Evolutionary conservation across 2,329 filamentous ascomycete genomes (phyloP).

Genomic region (Arthrobotrys conoides): DNA sequence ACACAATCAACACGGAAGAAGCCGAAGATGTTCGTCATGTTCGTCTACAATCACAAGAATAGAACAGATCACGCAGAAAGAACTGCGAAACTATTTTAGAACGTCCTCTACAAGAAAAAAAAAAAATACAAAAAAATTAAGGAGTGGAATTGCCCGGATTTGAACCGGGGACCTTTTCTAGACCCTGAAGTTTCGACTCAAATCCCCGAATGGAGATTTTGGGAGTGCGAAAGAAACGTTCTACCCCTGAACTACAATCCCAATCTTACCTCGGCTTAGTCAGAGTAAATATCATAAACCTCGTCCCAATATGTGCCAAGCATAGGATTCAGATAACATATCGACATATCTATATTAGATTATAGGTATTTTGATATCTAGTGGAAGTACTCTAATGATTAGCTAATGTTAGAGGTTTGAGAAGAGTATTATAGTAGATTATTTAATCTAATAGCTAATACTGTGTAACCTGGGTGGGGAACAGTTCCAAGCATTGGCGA

Average conservation of each 20-base stretch:
- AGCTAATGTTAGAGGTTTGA: too few species aligned
- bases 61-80: constrained; percentile 4
- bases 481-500: background rate
- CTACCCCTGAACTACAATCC: constrained; percentile 61
- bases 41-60: background rate
- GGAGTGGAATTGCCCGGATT: constrained; percentile 57
- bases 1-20: constrained; percentile 1
- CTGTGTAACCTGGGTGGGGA: background rate
- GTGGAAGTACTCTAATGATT: too few species aligned
- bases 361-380: background rate
- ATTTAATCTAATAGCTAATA: too few species aligned
- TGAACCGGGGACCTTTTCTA: constrained; percentile 61
- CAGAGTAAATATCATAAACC: background rate
- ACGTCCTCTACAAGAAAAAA: background rate
- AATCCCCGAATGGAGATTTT: constrained; percentile 19
- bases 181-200: constrained; percentile 52
- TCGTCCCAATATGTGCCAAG: background rate
- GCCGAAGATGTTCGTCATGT: background rate
- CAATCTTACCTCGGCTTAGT: constrained; percentile 5
- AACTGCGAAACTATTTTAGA: constrained; percentile 2
- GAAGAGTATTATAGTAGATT: too few species aligned
- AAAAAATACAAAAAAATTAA: constrained; percentile 31
- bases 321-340: constrained; percentile 6
- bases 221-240: constrained; percentile 61
- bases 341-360: background rate